Percentiles rank a stretch among this genome's conserved stretches.
These are phyloP conservation scores for Phytophthora fragariaefolia DNA, from an alignment of 352 stramenopile genomes.

Conservation along the genomic window DNA sequence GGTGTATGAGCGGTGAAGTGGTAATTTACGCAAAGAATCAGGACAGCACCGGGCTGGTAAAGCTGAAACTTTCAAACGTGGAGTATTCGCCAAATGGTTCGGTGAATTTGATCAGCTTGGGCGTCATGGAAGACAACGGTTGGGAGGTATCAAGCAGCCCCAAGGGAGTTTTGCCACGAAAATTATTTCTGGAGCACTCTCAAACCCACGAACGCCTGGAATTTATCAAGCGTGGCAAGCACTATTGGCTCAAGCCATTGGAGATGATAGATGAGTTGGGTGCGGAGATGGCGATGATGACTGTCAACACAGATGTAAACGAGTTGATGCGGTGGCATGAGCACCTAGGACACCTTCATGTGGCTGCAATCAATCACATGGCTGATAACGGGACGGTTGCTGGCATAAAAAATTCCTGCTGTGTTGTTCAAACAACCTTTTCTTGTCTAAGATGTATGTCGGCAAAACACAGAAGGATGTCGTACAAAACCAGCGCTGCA, in stretches of 20 bases:
- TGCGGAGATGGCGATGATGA: neutral
- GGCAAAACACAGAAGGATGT: neutral
- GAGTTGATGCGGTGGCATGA: neutral
- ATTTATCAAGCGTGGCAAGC: neutral
- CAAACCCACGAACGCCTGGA: neutral
- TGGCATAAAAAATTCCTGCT: neutral
- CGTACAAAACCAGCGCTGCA: neutral
- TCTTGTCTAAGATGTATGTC: neutral
- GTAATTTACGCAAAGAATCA: neutral
- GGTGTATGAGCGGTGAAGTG: neutral
- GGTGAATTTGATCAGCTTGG: neutral
- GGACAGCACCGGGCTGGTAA: neutral
- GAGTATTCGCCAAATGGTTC: neutral
- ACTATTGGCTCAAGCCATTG: neutral
- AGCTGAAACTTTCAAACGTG: neutral
- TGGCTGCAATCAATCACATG: neutral
- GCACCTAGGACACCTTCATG: neutral
- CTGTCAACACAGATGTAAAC: neutral
- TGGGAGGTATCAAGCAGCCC: neutral
- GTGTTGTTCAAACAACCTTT: neutral
- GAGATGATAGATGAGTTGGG: neutral
- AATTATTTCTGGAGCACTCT: neutral
- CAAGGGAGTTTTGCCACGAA: neutral
- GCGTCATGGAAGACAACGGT: neutral
- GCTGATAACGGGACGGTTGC: neutral